phyloP scores from a whole-genome alignment of 2,329 filamentous ascomycete species.

The Epichloe uncinata region DNA sequence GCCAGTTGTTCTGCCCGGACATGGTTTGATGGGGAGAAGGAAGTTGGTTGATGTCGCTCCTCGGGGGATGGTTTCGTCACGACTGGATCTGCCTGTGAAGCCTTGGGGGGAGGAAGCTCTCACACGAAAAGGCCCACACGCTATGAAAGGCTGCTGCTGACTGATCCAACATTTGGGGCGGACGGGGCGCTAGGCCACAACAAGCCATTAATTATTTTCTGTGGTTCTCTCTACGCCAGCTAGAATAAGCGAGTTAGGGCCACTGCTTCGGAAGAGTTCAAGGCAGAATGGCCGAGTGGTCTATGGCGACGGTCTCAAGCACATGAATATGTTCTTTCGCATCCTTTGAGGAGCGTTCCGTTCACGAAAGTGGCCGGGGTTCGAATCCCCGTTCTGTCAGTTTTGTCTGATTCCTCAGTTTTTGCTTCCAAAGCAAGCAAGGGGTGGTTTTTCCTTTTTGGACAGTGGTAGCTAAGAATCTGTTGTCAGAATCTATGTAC shows the following conservation, averaged over 20 bases:
- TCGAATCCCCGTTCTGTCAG: slow-evolving; percentile 14
- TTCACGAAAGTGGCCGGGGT: slow-evolving; percentile 15
- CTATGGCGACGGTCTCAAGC: slow-evolving; percentile 13
- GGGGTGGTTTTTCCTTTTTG: too few relatives aligned
- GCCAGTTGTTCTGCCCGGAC: slow-evolving; percentile 26
- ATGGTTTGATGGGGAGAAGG: slow-evolving; percentile 10
- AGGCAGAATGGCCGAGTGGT: slow-evolving; percentile 13
- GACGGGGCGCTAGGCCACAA: background rate
- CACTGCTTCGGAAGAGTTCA: background rate
- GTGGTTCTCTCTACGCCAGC: background rate
- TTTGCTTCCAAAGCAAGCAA: too few relatives aligned
- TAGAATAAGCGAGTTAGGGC: background rate
- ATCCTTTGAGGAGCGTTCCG: slow-evolving; percentile 10
- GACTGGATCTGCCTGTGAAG: background rate
- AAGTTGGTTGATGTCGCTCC: background rate
- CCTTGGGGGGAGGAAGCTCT: background rate
- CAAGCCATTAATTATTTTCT: background rate
- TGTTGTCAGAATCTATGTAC: slow-evolving; percentile 2
- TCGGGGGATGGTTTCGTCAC: background rate
- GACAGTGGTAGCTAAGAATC: background rate
- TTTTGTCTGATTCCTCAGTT: background rate
- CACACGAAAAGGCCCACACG: background rate
- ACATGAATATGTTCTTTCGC: slow-evolving; percentile 9
- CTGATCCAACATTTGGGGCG: slow-evolving; percentile 1
- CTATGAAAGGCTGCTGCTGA: slow-evolving; percentile 1